These are phyloP conservation scores for Komagataella pseudopastoris DNA, from an alignment of 805 yeast species.

Conservation along the genomic window DNA sequence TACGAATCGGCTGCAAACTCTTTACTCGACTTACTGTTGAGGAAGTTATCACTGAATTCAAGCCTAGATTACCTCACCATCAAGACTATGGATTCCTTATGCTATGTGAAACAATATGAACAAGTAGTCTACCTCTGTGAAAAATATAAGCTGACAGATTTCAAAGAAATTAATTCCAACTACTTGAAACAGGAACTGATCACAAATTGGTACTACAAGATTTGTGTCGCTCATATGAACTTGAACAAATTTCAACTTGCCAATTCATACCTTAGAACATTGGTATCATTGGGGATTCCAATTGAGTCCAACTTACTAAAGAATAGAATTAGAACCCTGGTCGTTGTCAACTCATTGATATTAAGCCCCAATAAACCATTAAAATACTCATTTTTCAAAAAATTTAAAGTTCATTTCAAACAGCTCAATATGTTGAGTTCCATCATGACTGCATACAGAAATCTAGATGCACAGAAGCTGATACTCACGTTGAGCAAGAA, in stretches of 20 bases:
- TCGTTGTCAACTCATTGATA: not conserved
- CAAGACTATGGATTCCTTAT: conserved; percentile 4
- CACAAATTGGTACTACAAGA: not conserved
- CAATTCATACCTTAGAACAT: not conserved
- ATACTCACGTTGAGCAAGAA: not conserved
- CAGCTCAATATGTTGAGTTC: not conserved
- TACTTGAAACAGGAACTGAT: not conserved
- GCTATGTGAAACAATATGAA: not conserved
- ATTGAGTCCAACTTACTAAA: not conserved
- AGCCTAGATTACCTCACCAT: conserved; percentile 4
- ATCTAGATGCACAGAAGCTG: not conserved
- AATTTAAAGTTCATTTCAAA: not conserved
- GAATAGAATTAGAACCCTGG: not conserved
- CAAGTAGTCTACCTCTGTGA: conserved; percentile 2
- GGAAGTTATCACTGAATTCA: not conserved
- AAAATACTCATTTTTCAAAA: not conserved
- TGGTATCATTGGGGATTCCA: not conserved
- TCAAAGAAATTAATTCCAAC: conserved; percentile 6
- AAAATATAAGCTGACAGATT: conserved; percentile 1
- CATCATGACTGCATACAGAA: not conserved
- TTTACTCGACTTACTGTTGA: conserved; percentile 1
- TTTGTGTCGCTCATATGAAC: not conserved
- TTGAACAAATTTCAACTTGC: not conserved
- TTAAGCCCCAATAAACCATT: not conserved
- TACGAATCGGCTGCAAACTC: not conserved